Evolutionary conservation across 805 yeast genomes (phyloP).

Genomic region (Sporopachydermia lactativora): DNA sequence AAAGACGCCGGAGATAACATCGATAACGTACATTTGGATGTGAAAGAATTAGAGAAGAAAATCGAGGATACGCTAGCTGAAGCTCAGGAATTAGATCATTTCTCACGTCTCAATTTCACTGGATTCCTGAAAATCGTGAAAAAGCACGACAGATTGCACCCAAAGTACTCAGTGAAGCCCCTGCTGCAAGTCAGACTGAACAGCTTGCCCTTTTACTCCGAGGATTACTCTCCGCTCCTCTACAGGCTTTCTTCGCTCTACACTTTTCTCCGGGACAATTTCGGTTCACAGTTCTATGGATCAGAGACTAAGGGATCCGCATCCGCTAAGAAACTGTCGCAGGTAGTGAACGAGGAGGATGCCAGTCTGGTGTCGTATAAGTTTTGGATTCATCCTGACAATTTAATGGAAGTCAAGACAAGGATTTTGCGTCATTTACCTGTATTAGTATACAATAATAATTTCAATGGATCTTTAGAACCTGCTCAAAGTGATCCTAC

Average conservation of each 20-base stretch:
- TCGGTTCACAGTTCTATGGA: conserved; percentile 22
- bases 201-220: conserved; percentile 82
- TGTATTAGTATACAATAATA: conserved; percentile 59
- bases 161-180: conserved; percentile 81
- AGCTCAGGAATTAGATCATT: conserved; percentile 80
- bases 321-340: conserved; percentile 6
- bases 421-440: conserved; percentile 87
- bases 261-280: conserved; percentile 67
- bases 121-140: conserved; percentile 91
- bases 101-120: conserved; percentile 84
- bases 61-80: conserved; percentile 61
- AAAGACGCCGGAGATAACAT: conserved; percentile 14
- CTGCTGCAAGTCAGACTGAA: conserved; percentile 76
- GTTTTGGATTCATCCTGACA: conserved; percentile 97
- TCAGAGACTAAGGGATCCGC: conserved; percentile 17
- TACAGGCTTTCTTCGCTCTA: conserved; percentile 67
- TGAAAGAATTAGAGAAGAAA: conserved; percentile 44
- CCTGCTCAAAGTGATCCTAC: conserved; percentile 47
- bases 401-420: conserved; percentile 95
- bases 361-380: conserved; percentile 48
- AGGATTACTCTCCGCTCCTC: conserved; percentile 85
- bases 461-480: conserved; percentile 32
- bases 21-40: conserved; percentile 30
- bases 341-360: conserved; percentile 16
- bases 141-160: conserved; percentile 87